Percentiles rank a stretch among this genome's conserved stretches.
Evolutionary conservation across 345 rosid genomes (phyloP).

Genomic region (Gossypium stocksii): DNA sequence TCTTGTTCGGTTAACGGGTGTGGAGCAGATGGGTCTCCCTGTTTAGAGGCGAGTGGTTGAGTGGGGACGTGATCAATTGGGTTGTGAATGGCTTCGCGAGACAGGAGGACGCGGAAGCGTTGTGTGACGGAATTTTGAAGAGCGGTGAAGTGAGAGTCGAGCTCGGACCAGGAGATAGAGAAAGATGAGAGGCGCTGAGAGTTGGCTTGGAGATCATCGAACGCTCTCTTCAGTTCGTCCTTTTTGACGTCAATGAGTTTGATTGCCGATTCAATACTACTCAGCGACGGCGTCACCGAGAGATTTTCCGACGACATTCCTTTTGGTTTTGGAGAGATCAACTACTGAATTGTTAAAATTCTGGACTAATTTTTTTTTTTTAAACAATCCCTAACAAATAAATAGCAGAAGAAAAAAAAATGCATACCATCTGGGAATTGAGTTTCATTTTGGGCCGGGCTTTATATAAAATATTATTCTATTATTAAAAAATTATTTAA

Average conservation of each 20-base stretch:
- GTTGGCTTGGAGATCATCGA: conserved; percentile 56
- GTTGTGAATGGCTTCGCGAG: conserved; percentile 17
- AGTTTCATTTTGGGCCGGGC: too few species aligned
- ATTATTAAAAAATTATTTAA: too few species aligned
- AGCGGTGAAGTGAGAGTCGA: conserved; percentile 63
- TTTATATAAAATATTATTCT: too few species aligned
- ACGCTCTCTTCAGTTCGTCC: conserved; percentile 50
- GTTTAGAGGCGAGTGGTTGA: background rate
- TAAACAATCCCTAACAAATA: too few species aligned
- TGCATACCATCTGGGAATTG: too few species aligned
- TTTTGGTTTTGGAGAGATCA: background rate
- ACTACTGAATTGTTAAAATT: too few species aligned
- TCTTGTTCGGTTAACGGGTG: background rate
- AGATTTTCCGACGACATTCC: conserved; percentile 4
- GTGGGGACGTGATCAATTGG: background rate
- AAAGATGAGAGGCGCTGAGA: conserved; percentile 45
- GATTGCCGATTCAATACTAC: conserved; percentile 54
- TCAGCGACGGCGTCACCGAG: conserved; percentile 31
- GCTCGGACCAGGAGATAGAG: conserved; percentile 58
- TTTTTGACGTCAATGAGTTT: conserved; percentile 47
- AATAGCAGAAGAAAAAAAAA: too few species aligned
- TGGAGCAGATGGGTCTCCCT: background rate
- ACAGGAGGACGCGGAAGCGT: conserved; percentile 49
- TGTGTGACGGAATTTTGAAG: conserved; percentile 34
- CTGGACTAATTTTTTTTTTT: too few species aligned